Evolutionary conservation across 805 yeast genomes (phyloP).

Genomic region (Pichia sporocuriosa): DNA sequence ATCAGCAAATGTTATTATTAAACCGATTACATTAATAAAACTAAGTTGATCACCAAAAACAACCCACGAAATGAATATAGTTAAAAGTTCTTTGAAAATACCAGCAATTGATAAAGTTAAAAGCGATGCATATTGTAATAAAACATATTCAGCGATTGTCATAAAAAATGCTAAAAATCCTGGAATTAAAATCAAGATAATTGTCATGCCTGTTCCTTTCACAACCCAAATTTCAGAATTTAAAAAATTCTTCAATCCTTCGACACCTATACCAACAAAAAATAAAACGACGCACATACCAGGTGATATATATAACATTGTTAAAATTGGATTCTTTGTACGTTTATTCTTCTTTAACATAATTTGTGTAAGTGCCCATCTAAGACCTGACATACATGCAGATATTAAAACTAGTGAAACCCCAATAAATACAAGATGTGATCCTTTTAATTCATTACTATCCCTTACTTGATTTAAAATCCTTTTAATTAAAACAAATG

Average conservation of each 20-base stretch:
- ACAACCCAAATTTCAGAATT: slow-evolving; percentile 55
- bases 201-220: slow-evolving; percentile 51
- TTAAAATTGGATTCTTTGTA: slow-evolving; percentile 69
- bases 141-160: slow-evolving; percentile 82
- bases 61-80: slow-evolving; percentile 62
- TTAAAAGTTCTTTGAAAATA: slow-evolving; percentile 83
- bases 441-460: not conserved
- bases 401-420: slow-evolving; percentile 69
- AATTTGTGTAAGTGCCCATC: slow-evolving; percentile 94
- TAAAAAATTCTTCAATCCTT: slow-evolving; percentile 54
- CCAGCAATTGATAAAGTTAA: slow-evolving; percentile 87
- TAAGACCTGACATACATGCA: slow-evolving; percentile 75
- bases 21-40: slow-evolving; percentile 63
- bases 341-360: slow-evolving; percentile 54
- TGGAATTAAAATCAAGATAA: slow-evolving; percentile 62
- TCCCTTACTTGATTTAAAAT: not conserved
- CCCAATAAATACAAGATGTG: slow-evolving; percentile 41
- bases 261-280: slow-evolving; percentile 56
- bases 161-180: slow-evolving; percentile 83
- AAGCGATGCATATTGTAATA: slow-evolving; percentile 75
- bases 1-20: slow-evolving; percentile 66
- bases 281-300: slow-evolving; percentile 65
- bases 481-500: not conserved
- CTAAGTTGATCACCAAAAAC: slow-evolving; percentile 72
- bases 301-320: slow-evolving; percentile 81